Percentiles rank a stretch among this genome's conserved stretches.
phyloP scores from a whole-genome alignment of 352 stramenopile species.

The Phytophthora cactorum region DNA sequence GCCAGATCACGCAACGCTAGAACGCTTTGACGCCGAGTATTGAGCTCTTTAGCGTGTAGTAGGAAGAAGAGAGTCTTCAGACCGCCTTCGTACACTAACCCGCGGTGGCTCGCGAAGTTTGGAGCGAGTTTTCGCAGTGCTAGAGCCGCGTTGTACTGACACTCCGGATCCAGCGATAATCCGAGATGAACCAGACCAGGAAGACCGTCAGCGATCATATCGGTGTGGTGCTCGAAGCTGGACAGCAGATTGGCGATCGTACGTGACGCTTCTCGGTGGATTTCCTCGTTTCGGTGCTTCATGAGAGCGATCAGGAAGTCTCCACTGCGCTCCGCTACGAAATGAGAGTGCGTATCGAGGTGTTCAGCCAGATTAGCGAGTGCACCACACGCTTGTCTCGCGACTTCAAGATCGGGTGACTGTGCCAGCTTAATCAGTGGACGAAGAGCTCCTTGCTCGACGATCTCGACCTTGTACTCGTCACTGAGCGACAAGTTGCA shows the following conservation, averaged over 20 bases:
- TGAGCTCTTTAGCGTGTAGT: conserved; percentile 89
- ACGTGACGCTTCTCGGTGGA: conserved; percentile 94
- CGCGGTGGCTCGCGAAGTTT: conserved; percentile 90
- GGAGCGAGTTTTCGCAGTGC: conserved; percentile 94
- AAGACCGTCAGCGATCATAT: conserved; percentile 92
- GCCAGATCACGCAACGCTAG: conserved; percentile 91
- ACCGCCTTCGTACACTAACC: conserved; percentile 88
- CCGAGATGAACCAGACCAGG: conserved; percentile 92
- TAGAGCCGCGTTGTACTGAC: conserved; percentile 95
- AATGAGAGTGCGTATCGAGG: conserved; percentile 92
- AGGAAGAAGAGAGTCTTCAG: conserved; percentile 94
- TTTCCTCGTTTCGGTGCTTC: conserved; percentile 87
- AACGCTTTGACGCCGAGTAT: conserved; percentile 92
- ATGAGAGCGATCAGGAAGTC: conserved; percentile 82
- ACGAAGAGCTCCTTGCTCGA: conserved; percentile 76
- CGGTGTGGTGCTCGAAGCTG: conserved; percentile 90
- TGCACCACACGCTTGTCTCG: conserved; percentile 91
- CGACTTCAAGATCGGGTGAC: conserved; percentile 92
- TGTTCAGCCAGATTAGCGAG: conserved; percentile 96
- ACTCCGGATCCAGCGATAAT: conserved; percentile 90
- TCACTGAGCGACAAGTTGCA: conserved; percentile 94
- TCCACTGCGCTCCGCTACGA: conserved; percentile 77
- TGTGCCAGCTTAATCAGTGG: conserved; percentile 87
- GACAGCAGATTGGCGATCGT: conserved; percentile 95
- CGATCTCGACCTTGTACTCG: conserved; percentile 93